Conservation (phyloP, 2,329 filamentous ascomycete genomes). For the Proliferodiscus dingleyae region DNA sequence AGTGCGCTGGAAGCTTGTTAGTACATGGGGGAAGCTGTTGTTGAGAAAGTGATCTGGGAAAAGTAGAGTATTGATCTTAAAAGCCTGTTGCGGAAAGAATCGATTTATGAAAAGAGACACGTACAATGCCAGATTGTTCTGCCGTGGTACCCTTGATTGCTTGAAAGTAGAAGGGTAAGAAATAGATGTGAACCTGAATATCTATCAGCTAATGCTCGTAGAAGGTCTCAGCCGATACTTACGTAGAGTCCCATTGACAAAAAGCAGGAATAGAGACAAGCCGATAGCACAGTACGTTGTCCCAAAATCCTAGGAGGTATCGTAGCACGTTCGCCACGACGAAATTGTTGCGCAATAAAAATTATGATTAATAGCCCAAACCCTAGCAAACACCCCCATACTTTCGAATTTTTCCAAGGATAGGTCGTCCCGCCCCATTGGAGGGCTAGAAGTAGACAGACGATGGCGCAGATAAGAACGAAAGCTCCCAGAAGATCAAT, state of each 20-base stretch:
- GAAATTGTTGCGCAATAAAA: conserved; percentile 39
- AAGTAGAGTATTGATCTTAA: no score
- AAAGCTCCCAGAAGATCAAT: conserved; percentile 44
- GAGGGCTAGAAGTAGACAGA: conserved; percentile 42
- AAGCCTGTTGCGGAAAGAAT: no score
- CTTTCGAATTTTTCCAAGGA: conserved; percentile 39
- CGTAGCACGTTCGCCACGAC: conserved; percentile 45
- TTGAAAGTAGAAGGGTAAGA: conserved; percentile 48
- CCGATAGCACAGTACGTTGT: conserved; percentile 34
- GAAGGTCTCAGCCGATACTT: conserved; percentile 11
- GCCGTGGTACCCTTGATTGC: conserved; percentile 38
- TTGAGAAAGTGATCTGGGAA: no score
- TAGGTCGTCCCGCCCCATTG: conserved; percentile 44
- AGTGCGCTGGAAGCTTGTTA: no score
- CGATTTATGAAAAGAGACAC: no score
- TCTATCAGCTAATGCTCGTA: conserved; percentile 34
- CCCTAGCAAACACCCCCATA: conserved; percentile 42
- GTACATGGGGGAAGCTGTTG: no score
- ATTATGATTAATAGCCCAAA: conserved; percentile 30
- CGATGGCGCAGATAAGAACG: conserved; percentile 42
- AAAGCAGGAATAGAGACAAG: conserved; percentile 32
- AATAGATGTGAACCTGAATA: conserved; percentile 48
- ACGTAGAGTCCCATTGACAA: conserved; percentile 32
- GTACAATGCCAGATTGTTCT: conserved; percentile 37
- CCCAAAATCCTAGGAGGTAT: conserved; percentile 42